Base-by-base conservation (phyloP, 75 land plant species). In the Gnetum montanum region DNA sequence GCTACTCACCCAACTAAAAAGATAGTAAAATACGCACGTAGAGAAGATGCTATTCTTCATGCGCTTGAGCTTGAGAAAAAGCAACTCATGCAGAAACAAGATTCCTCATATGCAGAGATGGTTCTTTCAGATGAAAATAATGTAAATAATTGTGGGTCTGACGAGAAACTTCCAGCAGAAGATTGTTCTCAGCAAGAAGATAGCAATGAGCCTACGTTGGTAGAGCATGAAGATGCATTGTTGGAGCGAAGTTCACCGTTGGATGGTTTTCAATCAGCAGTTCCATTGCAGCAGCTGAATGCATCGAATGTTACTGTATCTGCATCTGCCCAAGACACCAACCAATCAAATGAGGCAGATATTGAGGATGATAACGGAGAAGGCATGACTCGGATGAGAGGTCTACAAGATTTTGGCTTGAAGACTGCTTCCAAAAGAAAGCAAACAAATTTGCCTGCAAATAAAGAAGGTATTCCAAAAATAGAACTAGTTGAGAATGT, bases 1-100 rank as follows among this genome's bases (percentile, higher is more conserved):
- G 71, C 71, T 7, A 57, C 64, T 13, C 63, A 35, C 24, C 47
- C 63, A 26, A 55, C 38, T 19, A 86, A 57, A 63, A 87, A 73
- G 34, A 49, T 58, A 4, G 88, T 71, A 43, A 87, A 83, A 54
- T 84, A 87, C 71, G 88, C 84, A 48, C 69, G 88, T 11, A 70
- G 88, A 65, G 88, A 76, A 58, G 88, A 87, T 68, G 92, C 92
- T 24, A 87, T 87, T 47, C 67, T 87, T 28, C 88, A 80, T 73
- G 92, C 92, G 34, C 70, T 87, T 25, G 78, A 83, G 70, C 44
- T 87, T 49, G 88, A 87, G 61, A 83, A 52, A 36, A 34, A 51
- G 26, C 71, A 68, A 6, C 57, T 31, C 6, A 57, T 65, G 34
- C 54, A 37, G 12, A 54, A 34, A n/a, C 59, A 57, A 22, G 50